Base-by-base conservation (phyloP, 108 stramenopile species). In the Cyclostephanos tholiformis region DNA sequence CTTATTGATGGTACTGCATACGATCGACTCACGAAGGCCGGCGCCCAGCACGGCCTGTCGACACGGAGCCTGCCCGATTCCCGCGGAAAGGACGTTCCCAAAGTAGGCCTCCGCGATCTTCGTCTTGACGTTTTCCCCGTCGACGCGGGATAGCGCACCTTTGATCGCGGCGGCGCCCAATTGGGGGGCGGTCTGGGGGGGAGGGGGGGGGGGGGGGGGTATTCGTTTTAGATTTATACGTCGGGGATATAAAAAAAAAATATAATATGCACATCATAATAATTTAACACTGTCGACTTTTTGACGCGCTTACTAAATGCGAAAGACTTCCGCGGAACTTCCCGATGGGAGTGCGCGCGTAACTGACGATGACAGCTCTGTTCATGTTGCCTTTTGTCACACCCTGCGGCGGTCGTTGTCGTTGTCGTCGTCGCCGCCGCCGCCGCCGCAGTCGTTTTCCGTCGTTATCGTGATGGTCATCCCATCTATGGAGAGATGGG, bases 1-100 rank as follows among this genome's bases (percentile, higher is more conserved):
- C 76, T 99, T 98, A 83, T 97, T 97, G 30, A 97, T 71, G 0
- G 90, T 93, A 22, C 86, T 93, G 43, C 84, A 84, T 44, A 96
- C 75, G 2, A 89, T 87, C 6, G 67, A 65, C 63, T 85, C 85
- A 6, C 76, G 79, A 48, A 93, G 35, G 5, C 86, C 88, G 14
- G 86, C 83, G 16, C 80, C 76, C 55, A 84, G 63, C 12, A 87
- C 85, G 16, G 93, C 93, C 74, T 91, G 93, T n/a, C 93, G 79
- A 51, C 96, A 89, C 0, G 97, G 98, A 22, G 98, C 98, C 75
- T 99, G 98, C 14, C 98, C 98, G 23, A 96, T 78, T 20, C 96
- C 97, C 19, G 98, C 96, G 44, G 87, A 86, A 9, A 98, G 91
- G 9, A 99, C 98, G 74, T 99, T 97, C 14, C 98, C 98, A 64